A percentile compares a stretch with the other conserved stretches of the same genome.
Conservation (phyloP, 1,284 basidiomycete species). For the Cryptococcus deneoformans region DNA sequence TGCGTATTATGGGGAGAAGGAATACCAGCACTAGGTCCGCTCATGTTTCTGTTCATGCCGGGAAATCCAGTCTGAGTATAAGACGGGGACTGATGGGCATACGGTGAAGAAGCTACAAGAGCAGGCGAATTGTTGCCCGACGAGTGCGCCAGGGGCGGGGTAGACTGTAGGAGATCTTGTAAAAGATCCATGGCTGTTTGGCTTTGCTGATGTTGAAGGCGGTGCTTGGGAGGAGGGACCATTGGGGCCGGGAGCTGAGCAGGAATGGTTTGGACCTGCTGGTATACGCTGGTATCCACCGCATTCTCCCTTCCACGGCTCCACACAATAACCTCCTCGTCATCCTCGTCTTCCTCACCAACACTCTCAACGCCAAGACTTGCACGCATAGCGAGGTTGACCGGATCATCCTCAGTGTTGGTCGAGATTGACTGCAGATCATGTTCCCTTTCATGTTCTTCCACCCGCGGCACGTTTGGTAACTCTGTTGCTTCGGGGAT, state of each 20-base stretch:
- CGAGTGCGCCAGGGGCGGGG: neutral
- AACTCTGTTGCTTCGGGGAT: neutral
- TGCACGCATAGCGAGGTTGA: conserved; percentile 71
- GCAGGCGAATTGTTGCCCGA: neutral
- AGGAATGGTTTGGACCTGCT: neutral
- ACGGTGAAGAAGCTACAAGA: neutral
- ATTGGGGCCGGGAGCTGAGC: neutral
- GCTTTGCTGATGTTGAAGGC: neutral
- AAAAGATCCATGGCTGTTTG: neutral
- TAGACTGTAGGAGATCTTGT: neutral
- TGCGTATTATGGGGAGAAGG: neutral
- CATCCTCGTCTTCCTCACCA: conserved; percentile 41
- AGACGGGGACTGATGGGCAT: neutral
- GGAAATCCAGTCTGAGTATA: neutral
- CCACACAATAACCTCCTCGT: conserved; percentile 36
- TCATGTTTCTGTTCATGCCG: neutral
- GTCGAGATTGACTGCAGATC: conserved; percentile 67
- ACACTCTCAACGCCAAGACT: conserved; percentile 56
- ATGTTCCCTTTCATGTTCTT: conserved; percentile 29
- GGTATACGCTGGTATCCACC: neutral
- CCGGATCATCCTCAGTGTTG: conserved; percentile 74
- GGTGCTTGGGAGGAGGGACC: neutral
- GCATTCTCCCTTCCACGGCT: neutral
- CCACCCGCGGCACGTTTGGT: neutral
- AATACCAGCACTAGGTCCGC: neutral